A percentile compares a stretch with the other conserved stretches of the same genome.
Evolutionary conservation across 805 yeast species (phyloP).

Genomic region (Suhomyces sp.): DNA sequence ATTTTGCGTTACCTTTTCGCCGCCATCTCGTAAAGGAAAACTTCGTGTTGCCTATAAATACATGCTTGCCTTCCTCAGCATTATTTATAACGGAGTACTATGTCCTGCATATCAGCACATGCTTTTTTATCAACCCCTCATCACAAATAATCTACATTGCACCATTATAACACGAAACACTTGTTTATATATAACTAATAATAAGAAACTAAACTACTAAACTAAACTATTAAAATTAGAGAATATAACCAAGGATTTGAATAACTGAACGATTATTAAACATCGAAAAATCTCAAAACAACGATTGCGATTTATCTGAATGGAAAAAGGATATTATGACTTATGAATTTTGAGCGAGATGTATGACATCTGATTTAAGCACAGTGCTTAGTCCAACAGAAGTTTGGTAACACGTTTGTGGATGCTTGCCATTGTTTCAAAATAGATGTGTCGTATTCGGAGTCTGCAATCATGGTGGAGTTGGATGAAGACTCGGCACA

Average conservation of each 20-base stretch:
- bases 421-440: constrained; percentile 6
- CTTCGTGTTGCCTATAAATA: neutral
- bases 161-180: neutral
- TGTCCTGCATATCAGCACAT: neutral
- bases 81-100: neutral
- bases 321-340: neutral
- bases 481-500: constrained; percentile 4
- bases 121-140: neutral
- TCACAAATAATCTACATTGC: neutral
- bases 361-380: neutral
- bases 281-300: neutral
- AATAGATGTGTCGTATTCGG: constrained; percentile 4
- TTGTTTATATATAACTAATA: neutral
- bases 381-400: constrained; percentile 12
- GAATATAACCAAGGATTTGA: neutral
- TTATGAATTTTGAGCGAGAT: neutral
- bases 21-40: neutral
- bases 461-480: constrained; percentile 7
- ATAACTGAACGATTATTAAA: neutral
- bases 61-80: neutral
- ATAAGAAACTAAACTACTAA: constrained; percentile 3
- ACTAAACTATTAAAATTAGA: constrained; percentile 1
- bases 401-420: constrained; percentile 16
- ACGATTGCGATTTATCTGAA: neutral
- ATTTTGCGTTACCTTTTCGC: neutral